These are phyloP conservation scores for Polytolypa hystricis DNA, from an alignment of 2,329 filamentous ascomycete genomes.

Conservation along the genomic window DNA sequence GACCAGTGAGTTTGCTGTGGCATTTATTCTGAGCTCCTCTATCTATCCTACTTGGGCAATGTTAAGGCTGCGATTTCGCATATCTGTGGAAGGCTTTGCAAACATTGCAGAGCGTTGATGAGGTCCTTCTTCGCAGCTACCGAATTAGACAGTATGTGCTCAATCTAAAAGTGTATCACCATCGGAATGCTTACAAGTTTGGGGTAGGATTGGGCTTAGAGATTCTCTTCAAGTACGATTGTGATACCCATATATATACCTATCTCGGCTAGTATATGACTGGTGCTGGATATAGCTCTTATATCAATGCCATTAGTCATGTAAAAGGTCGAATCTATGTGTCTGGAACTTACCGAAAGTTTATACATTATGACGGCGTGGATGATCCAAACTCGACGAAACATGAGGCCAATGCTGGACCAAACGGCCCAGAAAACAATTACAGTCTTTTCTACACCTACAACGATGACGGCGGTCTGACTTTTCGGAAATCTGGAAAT, in stretches of 20 bases:
- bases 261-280: background rate
- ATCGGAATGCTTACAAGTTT: background rate
- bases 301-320: constrained; percentile 38
- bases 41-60: background rate
- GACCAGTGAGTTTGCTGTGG: constrained; percentile 23
- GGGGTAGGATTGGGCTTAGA: background rate
- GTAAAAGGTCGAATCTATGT: constrained; percentile 28
- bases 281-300: constrained; percentile 33
- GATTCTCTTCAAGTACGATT: background rate
- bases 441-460: constrained; percentile 41
- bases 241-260: background rate
- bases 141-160: background rate
- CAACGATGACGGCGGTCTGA: constrained; percentile 30
- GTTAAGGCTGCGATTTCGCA: background rate
- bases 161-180: background rate
- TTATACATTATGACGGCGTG: constrained; percentile 36
- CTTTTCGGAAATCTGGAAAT: too few species aligned
- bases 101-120: background rate
- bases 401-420: constrained; percentile 34
- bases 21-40: background rate
- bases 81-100: background rate
- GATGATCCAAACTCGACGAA: constrained; percentile 30
- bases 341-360: constrained; percentile 42
- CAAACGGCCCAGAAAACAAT: constrained; percentile 38
- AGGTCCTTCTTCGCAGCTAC: background rate